Conservation (phyloP, 139 green algal genomes). For the Chlamydomonas sp. region DNA sequence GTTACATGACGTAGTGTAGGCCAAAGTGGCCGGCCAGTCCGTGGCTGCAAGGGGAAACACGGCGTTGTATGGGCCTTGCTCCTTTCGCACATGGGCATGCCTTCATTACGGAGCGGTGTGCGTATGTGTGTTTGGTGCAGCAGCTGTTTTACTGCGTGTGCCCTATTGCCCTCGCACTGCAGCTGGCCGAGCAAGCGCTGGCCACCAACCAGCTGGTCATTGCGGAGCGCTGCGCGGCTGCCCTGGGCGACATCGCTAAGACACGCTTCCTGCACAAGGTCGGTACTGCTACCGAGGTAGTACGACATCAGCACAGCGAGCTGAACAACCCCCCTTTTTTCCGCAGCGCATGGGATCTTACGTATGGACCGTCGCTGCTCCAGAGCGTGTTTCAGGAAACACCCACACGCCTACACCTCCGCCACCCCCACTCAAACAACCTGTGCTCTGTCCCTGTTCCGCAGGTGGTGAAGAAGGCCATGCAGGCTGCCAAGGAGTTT, state of each 20-base stretch:
- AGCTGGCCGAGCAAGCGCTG: conserved; percentile 63
- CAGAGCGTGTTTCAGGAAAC: no score
- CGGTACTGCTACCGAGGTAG: neutral
- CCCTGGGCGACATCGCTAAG: conserved; percentile 74
- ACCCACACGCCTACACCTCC: no score
- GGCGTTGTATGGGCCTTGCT: no score
- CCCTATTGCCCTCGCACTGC: neutral
- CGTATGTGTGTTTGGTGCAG: neutral
- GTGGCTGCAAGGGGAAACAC: no score
- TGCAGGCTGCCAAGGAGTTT: conserved; percentile 26
- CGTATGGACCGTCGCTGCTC: neutral
- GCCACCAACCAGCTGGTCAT: conserved; percentile 67
- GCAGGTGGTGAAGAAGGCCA: conserved; percentile 48
- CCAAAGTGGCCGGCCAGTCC: no score
- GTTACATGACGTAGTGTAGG: no score
- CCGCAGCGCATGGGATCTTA: neutral
- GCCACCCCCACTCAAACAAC: no score
- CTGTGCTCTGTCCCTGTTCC: neutral
- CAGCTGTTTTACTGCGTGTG: neutral
- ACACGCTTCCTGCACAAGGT: conserved; percentile 77
- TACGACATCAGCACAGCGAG: no score
- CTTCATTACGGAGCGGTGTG: neutral
- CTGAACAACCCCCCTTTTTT: no score
- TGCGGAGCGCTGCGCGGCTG: conserved; percentile 82
- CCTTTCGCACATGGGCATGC: no score